A percentile compares a stretch with the other conserved stretches of the same genome.
phyloP scores from a whole-genome alignment of 2,329 filamentous ascomycete species.

The Penicillium sp. region DNA sequence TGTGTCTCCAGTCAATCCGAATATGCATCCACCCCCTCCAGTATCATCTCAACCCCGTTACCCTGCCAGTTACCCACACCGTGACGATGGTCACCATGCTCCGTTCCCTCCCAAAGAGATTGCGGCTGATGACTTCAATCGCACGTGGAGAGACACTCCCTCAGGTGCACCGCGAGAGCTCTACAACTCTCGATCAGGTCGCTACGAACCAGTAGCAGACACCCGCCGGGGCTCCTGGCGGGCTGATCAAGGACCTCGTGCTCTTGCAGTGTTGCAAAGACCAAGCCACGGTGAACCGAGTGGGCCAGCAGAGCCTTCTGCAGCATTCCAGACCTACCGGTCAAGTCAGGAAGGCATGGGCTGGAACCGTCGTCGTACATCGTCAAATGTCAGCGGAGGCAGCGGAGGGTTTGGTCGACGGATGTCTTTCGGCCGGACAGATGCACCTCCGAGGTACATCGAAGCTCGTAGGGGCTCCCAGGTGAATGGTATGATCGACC shows the following conservation, averaged over 20 bases:
- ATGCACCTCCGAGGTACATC: constrained; percentile 39
- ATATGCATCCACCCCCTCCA: constrained; percentile 29
- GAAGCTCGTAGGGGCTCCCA: constrained; percentile 43
- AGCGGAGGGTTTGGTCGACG: constrained; percentile 69
- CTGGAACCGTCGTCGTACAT: constrained; percentile 75
- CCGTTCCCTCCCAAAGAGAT: constrained; percentile 70
- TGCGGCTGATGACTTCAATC: constrained; percentile 87
- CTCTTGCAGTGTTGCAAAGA: constrained; percentile 76
- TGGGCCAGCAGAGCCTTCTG: constrained; percentile 75
- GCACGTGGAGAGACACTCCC: constrained; percentile 73
- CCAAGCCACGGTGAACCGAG: constrained; percentile 59
- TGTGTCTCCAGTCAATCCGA: constrained; percentile 64
- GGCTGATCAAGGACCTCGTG: constrained; percentile 64
- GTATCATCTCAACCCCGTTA: constrained; percentile 49
- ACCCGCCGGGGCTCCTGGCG: constrained; percentile 66
- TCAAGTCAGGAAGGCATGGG: constrained; percentile 58
- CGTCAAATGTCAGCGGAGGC: constrained; percentile 86
- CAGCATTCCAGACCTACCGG: constrained; percentile 78
- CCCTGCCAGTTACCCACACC: constrained; percentile 55
- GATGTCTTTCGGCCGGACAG: constrained; percentile 54
- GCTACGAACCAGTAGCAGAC: constrained; percentile 84
- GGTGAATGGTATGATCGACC: constrained; percentile 36
- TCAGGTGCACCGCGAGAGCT: constrained; percentile 67
- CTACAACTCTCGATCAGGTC: constrained; percentile 91
- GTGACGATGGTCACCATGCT: constrained; percentile 54